These are phyloP conservation scores for Nasturtium officinale DNA, from an alignment of 345 rosid species.

Conservation along the genomic window DNA sequence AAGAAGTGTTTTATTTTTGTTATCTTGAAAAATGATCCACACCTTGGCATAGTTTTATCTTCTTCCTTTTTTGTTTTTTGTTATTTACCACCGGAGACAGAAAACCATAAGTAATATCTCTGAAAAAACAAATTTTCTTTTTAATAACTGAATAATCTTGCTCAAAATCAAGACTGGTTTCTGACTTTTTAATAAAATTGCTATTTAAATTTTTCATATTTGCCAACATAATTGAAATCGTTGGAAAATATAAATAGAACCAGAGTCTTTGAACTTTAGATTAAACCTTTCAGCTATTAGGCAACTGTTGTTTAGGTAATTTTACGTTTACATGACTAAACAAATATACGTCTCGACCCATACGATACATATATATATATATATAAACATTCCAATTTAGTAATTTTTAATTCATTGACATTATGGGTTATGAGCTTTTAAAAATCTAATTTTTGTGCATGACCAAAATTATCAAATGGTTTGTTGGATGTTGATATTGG, in stretches of 20 bases:
- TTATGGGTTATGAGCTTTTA: neutral
- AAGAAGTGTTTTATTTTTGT: too few species aligned
- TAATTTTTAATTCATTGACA: neutral
- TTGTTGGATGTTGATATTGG: constrained; percentile 31
- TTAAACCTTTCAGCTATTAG: neutral
- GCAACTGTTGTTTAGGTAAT: neutral
- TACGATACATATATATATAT: neutral
- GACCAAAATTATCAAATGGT: constrained; percentile 30
- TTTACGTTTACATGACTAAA: neutral
- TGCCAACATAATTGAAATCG: neutral
- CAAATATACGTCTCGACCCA: neutral
- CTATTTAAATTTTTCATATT: neutral
- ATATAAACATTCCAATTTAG: neutral
- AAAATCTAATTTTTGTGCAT: neutral
- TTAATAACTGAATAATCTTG: neutral
- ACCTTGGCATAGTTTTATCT: too few species aligned
- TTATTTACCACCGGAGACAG: too few species aligned
- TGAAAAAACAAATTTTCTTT: too few species aligned
- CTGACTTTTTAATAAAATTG: too few species aligned
- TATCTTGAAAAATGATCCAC: too few species aligned
- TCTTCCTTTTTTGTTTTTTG: too few species aligned
- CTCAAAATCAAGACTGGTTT: neutral
- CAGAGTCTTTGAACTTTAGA: neutral
- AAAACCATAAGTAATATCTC: too few species aligned
- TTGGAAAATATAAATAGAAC: neutral